Evolutionary conservation across 805 yeast species (phyloP), one percentile per base, ranked within the genome.

Genomic region (Spathaspora sp.): DNA sequence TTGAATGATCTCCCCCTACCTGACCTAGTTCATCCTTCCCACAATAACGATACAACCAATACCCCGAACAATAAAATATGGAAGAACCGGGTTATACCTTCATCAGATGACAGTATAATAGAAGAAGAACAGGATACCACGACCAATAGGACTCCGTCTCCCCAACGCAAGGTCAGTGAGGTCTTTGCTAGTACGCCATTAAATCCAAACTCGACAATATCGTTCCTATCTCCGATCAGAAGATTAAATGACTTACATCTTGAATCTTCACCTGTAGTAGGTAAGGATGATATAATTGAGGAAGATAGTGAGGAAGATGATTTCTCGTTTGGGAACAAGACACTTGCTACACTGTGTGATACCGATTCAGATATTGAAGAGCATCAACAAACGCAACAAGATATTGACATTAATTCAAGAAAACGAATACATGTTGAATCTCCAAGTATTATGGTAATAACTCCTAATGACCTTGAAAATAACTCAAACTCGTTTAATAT

Each of bases 191-290:
- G 57, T 6, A 56, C 59, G 5, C 59, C 59, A 1, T 45, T 56
- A 29, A 12, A 49, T 17, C 55, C 60, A 1, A 59, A 60, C 29
- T 50, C 55, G 26, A 60, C 57, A 45, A 45, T 57, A 12, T 55
- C 63, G 16, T 62, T 65, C 47, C 42, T 66, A 18, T 72, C 76
- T 7, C 78, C 78, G 16, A 65, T 72, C 51, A 65, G 63, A 45
- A 63, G 65, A 49, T 62, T 73, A 26, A 67, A 69, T 51, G 63
- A 67, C 35, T 57, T 73, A 23, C 72, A 73, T 52, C 47, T 70
- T 16, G 62, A 62, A 47, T 55, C 63, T 7, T 42, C 45, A 8
- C 45, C 46, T 20, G 49, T 48, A 20, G 56, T 49, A 6, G 50
- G 47, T 11, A 53, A 50, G 28, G 44, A 47, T 17, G 57, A 53